Evolutionary conservation across 371 early-diverging fungal species (phyloP), one percentile per base, ranked within the genome.

Genomic region (Zychaea mexicana): DNA sequence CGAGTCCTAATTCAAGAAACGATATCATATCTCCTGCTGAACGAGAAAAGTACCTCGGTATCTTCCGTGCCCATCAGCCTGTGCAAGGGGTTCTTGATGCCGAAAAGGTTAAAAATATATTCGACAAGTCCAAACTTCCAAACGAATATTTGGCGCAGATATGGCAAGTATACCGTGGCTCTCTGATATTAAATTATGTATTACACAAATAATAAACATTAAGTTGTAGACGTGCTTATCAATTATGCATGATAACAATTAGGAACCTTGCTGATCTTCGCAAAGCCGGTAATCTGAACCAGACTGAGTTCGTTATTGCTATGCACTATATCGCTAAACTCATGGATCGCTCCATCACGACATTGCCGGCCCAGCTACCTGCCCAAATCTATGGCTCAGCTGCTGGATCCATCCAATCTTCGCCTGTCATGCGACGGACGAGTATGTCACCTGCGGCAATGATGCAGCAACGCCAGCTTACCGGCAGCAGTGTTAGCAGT

Each of bases 261-360:
- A 78, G 89, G 90, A 62, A 67, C 61, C 73, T 94, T 62, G 92
- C 91, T 0, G 90, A 94, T 65, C 85, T 89, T n/a, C 86, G 87
- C 56, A 71, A 78, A 31, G 77, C 88, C 36, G 93, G 92, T 42
- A 74, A 84, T 38, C 65, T 94, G 32, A 84, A 88, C 53, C 81
- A 88, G 57, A 76, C 85, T 3, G 91, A 90, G 70, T 94, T 94
- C 70, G 83, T 85, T 19, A 88, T 92, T 62, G 93, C 93, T 57
- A 94, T 94, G 94, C 88, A 91, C 73, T 90, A 88, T 65, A 83
- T 94, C 64, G 86, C 90, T 32, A 83, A 87, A 53, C 68, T 87
- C 6, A 90, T 94, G 92, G 90, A 88, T 64, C 85, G 87, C 10
- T 81, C 84, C 9, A 72, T 81, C 46, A 68, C 81, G n/a, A 69